Conservation (phyloP, 2,329 filamentous ascomycete genomes). For the Penicillium nordicum region DNA sequence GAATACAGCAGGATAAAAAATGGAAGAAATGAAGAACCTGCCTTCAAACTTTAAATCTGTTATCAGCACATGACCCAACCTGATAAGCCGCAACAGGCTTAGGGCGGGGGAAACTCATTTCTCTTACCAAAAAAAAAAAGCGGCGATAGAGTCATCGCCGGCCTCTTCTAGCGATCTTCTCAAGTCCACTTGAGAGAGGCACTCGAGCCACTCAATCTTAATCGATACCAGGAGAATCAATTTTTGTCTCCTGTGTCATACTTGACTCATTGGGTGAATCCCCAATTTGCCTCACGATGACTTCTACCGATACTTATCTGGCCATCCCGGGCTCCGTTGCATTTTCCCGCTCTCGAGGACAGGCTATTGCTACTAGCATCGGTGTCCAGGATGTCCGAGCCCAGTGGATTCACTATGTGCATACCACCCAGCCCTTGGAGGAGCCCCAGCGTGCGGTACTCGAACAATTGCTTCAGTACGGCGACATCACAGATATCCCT, state of each 20-base stretch:
- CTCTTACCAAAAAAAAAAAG: slow-evolving; percentile 22
- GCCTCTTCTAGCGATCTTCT: slow-evolving; percentile 20
- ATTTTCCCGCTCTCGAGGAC: slow-evolving; percentile 46
- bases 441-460: slow-evolving; percentile 51
- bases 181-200: slow-evolving; percentile 26
- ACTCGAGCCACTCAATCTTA: slow-evolving; percentile 22
- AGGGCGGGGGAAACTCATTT: slow-evolving; percentile 24
- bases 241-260: slow-evolving; percentile 3
- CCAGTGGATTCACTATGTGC: slow-evolving; percentile 61
- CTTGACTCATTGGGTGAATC: slow-evolving; percentile 12
- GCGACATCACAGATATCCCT: slow-evolving; percentile 51
- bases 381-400: slow-evolving; percentile 45
- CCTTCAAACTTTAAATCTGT: not conserved
- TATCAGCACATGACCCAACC: slow-evolving; percentile 20
- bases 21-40: not conserved
- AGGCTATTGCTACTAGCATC: slow-evolving; percentile 42
- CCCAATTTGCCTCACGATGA: slow-evolving; percentile 28
- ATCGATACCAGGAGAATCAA: slow-evolving; percentile 18
- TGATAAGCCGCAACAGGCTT: slow-evolving; percentile 24
- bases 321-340: slow-evolving; percentile 43
- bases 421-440: slow-evolving; percentile 51
- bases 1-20: not conserved
- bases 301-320: slow-evolving; percentile 33
- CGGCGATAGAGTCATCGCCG: slow-evolving; percentile 23
- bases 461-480: slow-evolving; percentile 60